Evolutionary conservation across 2,329 filamentous ascomycete species (phyloP), one percentile per base, ranked within the genome.

Genomic region (Pyrenochaeta sp.): DNA sequence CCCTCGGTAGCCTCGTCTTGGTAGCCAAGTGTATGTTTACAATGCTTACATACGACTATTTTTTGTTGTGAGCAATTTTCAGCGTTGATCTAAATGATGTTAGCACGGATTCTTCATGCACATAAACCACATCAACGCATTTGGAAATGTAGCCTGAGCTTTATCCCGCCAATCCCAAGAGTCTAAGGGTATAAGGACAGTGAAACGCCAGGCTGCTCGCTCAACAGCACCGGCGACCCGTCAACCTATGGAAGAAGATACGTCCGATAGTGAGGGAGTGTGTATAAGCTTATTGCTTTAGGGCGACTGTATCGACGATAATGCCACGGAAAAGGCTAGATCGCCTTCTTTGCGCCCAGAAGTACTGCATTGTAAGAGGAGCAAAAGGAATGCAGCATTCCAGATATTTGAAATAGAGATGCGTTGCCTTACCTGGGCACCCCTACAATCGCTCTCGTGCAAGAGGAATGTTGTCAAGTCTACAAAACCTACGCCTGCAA

Each of bases 391-490:
- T 7, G 20, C 17, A 2, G 35, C 12, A 6, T 36, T 7, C 9
- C 20, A 3, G 11, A 17, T 10, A 35, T 47, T 18, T 36, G 29
- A 42, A 39, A 2, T 17, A 44, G 39, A 21, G 37, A 30, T 56
- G 23, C 23, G 23, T 27, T 15, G 12, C 61, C 78, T 72, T 78
- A 83, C 79, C 78, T 77, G 66, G 45, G 78, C 63, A 54, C 75
- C 70, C 18, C 53, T 51, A 64, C 91, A 93, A 74, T 98, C 90
- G 1, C 78, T 75, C 56, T 87, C 82, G 0, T 83, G 76, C 39
- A 98, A 77, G 20, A 97, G 78, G 58, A 99, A 88, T 10, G 88
- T 90, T 27, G 87, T 87, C 39, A 92, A 79, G 70, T 97, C 92
- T 46, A 98, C 88, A 60, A 97, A 89, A 0, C 91, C 92, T 23